Conservation (phyloP, 2,329 filamentous ascomycete genomes). For the Alternaria brassicae region DNA sequence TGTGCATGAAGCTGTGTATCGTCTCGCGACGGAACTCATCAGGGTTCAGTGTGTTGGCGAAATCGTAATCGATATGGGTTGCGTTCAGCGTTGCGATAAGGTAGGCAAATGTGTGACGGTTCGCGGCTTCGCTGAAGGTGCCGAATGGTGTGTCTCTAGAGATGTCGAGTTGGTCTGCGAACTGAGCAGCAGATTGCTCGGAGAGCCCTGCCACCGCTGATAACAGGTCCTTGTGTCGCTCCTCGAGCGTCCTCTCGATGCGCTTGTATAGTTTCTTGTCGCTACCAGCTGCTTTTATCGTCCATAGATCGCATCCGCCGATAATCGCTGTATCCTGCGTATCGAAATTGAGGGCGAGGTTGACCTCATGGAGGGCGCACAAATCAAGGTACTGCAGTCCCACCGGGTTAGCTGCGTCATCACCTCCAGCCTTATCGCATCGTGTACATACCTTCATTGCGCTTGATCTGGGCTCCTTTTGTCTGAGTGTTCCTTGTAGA, state of each 20-base stretch:
- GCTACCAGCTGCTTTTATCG: conserved; percentile 90
- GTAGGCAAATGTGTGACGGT: conserved; percentile 92
- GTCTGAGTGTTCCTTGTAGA: neutral
- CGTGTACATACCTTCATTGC: conserved; percentile 49
- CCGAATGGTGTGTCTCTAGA: conserved; percentile 92
- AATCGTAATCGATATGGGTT: conserved; percentile 95
- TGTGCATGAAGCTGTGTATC: conserved; percentile 81
- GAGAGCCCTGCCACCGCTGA: conserved; percentile 87
- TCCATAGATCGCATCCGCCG: conserved; percentile 95
- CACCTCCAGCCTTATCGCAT: conserved; percentile 25
- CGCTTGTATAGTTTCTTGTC: conserved; percentile 98
- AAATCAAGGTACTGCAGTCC: conserved; percentile 81
- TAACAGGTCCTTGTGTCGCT: conserved; percentile 86
- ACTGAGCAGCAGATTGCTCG: conserved; percentile 76
- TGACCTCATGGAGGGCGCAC: conserved; percentile 88
- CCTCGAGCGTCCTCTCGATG: conserved; percentile 89
- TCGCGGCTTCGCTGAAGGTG: conserved; percentile 83
- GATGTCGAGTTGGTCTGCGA: conserved; percentile 72
- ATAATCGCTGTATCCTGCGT: conserved; percentile 91
- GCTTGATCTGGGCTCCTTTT: conserved; percentile 15
- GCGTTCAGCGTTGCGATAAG: conserved; percentile 96
- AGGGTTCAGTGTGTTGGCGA: conserved; percentile 88
- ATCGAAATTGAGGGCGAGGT: conserved; percentile 92
- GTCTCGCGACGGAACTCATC: conserved; percentile 88
- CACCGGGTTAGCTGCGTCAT: conserved; percentile 41